Percentiles rank a stretch among this genome's conserved stretches.
Evolutionary conservation across 225 moss, liverwort and hornwort genomes (phyloP).

Genomic region (Physcomitrellopsis africana): DNA sequence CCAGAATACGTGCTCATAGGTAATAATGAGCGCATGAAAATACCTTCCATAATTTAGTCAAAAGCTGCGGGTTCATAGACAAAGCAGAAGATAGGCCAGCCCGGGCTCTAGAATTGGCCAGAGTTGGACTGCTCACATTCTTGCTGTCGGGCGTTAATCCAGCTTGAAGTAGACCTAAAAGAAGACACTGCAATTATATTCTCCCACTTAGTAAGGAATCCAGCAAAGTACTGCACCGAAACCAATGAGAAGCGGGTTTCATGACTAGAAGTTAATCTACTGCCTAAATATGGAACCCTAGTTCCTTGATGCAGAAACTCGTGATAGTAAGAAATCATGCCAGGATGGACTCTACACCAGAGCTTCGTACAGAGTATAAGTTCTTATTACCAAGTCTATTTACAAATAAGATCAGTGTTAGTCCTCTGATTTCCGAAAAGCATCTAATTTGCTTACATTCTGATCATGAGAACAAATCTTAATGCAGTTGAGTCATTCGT

Average conservation of each 20-base stretch:
- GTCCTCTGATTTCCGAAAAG: background rate
- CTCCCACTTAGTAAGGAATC: constrained; percentile 18
- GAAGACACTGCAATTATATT: constrained; percentile 68
- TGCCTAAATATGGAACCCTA: background rate
- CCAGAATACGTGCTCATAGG: background rate
- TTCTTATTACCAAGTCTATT: too few relatives aligned
- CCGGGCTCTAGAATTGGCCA: constrained; percentile 44
- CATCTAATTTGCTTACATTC: background rate
- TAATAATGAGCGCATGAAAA: background rate
- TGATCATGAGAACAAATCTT: constrained; percentile 3
- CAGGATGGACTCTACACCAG: background rate
- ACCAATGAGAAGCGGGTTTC: constrained; percentile 20
- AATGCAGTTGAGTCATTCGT: background rate
- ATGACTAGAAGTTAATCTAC: constrained; percentile 11
- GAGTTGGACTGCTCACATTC: constrained; percentile 37
- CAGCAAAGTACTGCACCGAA: constrained; percentile 8
- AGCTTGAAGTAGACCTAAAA: constrained; percentile 76
- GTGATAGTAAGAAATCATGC: background rate
- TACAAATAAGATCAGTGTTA: too few relatives aligned
- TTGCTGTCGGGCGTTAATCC: constrained; percentile 47
- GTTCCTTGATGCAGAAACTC: too few relatives aligned
- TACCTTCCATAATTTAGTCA: constrained; percentile 63
- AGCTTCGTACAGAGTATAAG: too few relatives aligned
- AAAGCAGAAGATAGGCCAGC: constrained; percentile 48
- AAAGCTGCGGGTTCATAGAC: constrained; percentile 51